Conservation (phyloP, 1,139 yeast species). For the Scheffersomyces cryptocercus region DNA sequence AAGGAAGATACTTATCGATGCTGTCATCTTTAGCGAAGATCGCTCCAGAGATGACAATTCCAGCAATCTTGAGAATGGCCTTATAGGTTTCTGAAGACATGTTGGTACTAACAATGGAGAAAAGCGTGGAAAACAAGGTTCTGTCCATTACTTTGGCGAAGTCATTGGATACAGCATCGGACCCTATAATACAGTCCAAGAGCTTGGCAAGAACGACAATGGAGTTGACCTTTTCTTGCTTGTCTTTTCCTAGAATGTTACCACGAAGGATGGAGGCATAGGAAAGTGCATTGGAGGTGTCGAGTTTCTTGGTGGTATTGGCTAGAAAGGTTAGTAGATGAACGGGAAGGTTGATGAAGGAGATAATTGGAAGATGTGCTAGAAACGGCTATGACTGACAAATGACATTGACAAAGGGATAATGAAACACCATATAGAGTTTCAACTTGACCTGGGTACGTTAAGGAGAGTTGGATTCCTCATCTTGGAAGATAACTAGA, state of each 20-base stretch:
- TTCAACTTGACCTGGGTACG: too few species aligned
- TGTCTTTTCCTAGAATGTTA: slow-evolving; percentile 48
- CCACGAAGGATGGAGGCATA: slow-evolving; percentile 38
- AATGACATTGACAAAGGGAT: too few species aligned
- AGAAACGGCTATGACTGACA: too few species aligned
- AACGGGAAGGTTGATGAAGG: background rate
- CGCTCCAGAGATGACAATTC: slow-evolving; percentile 46
- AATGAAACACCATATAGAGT: too few species aligned
- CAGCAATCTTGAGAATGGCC: slow-evolving; percentile 48
- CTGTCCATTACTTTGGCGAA: slow-evolving; percentile 42
- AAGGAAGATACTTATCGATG: slow-evolving; percentile 38
- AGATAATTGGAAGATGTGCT: background rate
- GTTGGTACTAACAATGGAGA: slow-evolving; percentile 43
- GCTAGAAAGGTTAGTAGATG: slow-evolving; percentile 17
- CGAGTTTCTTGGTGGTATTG: slow-evolving; percentile 34
- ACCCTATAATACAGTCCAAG: slow-evolving; percentile 44
- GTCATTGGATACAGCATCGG: slow-evolving; percentile 42
- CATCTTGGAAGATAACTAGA: too few species aligned
- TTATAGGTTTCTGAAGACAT: slow-evolving; percentile 54
- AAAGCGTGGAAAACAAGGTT: slow-evolving; percentile 41
- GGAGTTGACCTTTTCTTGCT: slow-evolving; percentile 54
- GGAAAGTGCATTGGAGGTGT: slow-evolving; percentile 33
- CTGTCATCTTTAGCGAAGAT: slow-evolving; percentile 38
- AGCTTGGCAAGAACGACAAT: slow-evolving; percentile 56
- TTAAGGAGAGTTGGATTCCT: too few species aligned